Base-by-base conservation (phyloP, 2,329 filamentous ascomycete species). In the Fusarium redolens region DNA sequence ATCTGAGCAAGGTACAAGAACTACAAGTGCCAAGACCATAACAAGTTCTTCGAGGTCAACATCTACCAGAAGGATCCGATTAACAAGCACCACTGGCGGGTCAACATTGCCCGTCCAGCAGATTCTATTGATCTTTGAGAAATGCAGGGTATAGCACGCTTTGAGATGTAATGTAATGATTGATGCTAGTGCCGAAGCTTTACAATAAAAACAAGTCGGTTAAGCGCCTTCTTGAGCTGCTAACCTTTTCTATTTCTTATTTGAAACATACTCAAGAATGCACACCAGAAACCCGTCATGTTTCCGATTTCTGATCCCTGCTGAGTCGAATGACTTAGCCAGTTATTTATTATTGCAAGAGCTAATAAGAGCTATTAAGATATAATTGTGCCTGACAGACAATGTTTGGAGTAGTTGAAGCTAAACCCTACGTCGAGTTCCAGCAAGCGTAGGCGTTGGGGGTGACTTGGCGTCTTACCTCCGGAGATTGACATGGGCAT, bases 1-100 rank as follows among this genome's bases (percentile, higher is more conserved):
- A 22, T 22, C 22, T 22, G 22, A 22, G 22, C 22, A 22, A 22
- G 22, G 22, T 22, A 22, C 22, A 22, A 22, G 22, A 22, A 22
- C 22, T 22, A 22, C 22, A 43, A 43, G 25, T 69, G 69, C 35
- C n/a, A 22, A 7, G 17, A 15, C 18, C 61, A 72, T 40, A 61
- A 63, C 28, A 55, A 54, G 41, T 72, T 72, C 33, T 72, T 72
- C 12, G 66, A 72, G 28, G 59, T 72, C 10, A 72, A 72, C 31
- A 20, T 72, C 14, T 69, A 72, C 28, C 65, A 69, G 25, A 51
- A 57, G 18, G 35, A 72, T 33, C 69, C 66, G 0, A 30, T 69
- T 22, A 72, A 72, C 28, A 60, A 47, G n/a, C 69, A 72, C 22
- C 59, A 72, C 7, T 69, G 69, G 66, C 55, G 66, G 25, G 59